Percentiles rank a stretch among this genome's conserved stretches.
These are phyloP conservation scores for Tricladium varicosporioides DNA, from an alignment of 2,329 filamentous ascomycete genomes.

Conservation along the genomic window DNA sequence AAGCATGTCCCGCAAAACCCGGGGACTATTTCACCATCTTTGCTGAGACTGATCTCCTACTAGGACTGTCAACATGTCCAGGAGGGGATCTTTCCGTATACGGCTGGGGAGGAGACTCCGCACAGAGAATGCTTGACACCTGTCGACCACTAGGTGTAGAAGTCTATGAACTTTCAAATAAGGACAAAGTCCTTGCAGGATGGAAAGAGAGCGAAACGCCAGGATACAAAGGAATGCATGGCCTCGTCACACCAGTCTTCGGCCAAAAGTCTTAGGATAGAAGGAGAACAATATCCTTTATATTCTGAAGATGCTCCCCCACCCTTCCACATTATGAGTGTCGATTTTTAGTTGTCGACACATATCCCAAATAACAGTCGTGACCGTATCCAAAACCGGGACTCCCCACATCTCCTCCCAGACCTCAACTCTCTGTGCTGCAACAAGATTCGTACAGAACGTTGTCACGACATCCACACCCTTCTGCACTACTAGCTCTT, in stretches of 20 bases:
- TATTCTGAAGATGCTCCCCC: constrained; percentile 37
- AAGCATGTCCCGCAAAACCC: constrained; percentile 43
- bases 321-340: constrained; percentile 30
- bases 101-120: constrained; percentile 71
- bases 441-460: constrained; percentile 44
- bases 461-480: constrained; percentile 38
- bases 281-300: not conserved
- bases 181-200: constrained; percentile 46
- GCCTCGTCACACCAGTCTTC: constrained; percentile 43
- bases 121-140: constrained; percentile 65
- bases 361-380: constrained; percentile 43
- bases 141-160: constrained; percentile 74
- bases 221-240: constrained; percentile 64
- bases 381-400: constrained; percentile 42
- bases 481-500: constrained; percentile 18
- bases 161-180: constrained; percentile 62
- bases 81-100: constrained; percentile 80
- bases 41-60: constrained; percentile 69
- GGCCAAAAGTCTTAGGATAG: constrained; percentile 9
- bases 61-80: constrained; percentile 67
- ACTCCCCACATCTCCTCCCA: constrained; percentile 40
- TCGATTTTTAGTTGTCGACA: constrained; percentile 35
- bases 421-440: constrained; percentile 37
- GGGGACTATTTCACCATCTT: constrained; percentile 66
- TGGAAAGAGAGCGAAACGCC: constrained; percentile 64